phyloP scores from a whole-genome alignment of 2,329 filamentous ascomycete species.

The Penicillium sp. region DNA sequence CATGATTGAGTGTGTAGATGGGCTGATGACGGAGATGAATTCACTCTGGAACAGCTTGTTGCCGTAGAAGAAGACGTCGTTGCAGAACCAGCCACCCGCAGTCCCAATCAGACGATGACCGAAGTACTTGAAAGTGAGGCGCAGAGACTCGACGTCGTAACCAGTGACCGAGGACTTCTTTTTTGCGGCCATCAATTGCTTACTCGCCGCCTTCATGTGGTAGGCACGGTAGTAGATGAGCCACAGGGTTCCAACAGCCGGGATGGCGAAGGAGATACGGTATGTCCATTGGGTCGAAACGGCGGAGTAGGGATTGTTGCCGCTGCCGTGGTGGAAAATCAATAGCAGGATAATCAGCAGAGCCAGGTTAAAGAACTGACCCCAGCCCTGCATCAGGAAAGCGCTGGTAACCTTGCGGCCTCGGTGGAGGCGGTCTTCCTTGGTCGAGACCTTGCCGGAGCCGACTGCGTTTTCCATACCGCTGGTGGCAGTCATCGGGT shows the following conservation, averaged over 20 bases:
- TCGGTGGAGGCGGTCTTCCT: conserved; percentile 90
- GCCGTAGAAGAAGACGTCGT: conserved; percentile 98
- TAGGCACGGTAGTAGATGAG: conserved; percentile 93
- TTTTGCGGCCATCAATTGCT: conserved; percentile 79
- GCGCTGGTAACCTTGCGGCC: conserved; percentile 93
- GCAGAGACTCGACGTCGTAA: conserved; percentile 83
- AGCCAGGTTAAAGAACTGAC: conserved; percentile 91
- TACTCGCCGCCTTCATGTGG: conserved; percentile 88
- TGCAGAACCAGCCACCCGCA: conserved; percentile 87
- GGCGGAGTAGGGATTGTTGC: conserved; percentile 73
- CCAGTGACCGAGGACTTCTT: conserved; percentile 84
- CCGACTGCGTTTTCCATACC: conserved; percentile 89
- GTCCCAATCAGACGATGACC: conserved; percentile 84
- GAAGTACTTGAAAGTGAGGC: conserved; percentile 76
- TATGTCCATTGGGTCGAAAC: conserved; percentile 85
- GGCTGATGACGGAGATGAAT: conserved; percentile 81
- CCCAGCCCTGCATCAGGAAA: conserved; percentile 98
- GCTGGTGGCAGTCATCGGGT: conserved; percentile 93
- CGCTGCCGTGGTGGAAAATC: conserved; percentile 80
- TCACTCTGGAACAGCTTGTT: conserved; percentile 96
- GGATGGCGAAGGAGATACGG: conserved; percentile 87
- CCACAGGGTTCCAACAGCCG: conserved; percentile 87
- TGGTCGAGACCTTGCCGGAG: conserved; percentile 83
- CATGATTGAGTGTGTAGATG: conserved; percentile 70
- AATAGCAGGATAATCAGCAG: conserved; percentile 81